Evolutionary conservation across 1,284 basidiomycete species (phyloP).

Genomic region (Leccinum cinnamomeum): DNA sequence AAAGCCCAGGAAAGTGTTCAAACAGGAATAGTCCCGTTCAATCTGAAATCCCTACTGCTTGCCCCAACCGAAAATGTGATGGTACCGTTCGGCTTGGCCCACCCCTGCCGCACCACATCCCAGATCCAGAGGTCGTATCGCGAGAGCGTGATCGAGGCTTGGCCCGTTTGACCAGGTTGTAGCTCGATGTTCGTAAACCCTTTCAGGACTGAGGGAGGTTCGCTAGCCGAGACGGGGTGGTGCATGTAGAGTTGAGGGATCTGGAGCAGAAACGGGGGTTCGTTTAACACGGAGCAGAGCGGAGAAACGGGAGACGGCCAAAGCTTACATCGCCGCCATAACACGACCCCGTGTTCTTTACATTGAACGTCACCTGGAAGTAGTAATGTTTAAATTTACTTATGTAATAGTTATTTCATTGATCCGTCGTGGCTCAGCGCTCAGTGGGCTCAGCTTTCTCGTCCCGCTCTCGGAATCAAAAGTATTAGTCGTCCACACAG

Average conservation of each 20-base stretch:
- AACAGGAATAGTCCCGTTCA: constrained; percentile 39
- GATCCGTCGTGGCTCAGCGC: too few species aligned
- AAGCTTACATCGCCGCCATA: constrained; percentile 53
- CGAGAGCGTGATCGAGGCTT: constrained; percentile 57
- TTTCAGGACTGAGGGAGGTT: constrained; percentile 62
- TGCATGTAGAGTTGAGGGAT: constrained; percentile 66
- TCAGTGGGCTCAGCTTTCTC: too few species aligned
- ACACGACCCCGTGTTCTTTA: constrained; percentile 32
- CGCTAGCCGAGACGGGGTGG: constrained; percentile 53
- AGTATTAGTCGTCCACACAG: too few species aligned
- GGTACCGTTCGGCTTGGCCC: constrained; percentile 45
- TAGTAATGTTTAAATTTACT: too few species aligned
- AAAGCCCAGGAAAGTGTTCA: constrained; percentile 15
- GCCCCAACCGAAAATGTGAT: constrained; percentile 50
- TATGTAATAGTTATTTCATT: too few species aligned
- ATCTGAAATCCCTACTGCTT: constrained; percentile 51
- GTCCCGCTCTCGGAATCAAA: too few species aligned
- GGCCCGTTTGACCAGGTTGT: constrained; percentile 44
- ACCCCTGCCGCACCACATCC: constrained; percentile 53
- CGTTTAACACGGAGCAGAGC: neutral
- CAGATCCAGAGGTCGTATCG: constrained; percentile 64
- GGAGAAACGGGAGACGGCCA: neutral
- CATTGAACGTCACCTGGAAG: constrained; percentile 55
- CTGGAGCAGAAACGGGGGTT: constrained; percentile 31
- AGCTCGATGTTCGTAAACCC: constrained; percentile 63